These are phyloP conservation scores for Physcomitrium patens DNA, from an alignment of 225 moss, liverwort and hornwort species.

Conservation along the genomic window DNA sequence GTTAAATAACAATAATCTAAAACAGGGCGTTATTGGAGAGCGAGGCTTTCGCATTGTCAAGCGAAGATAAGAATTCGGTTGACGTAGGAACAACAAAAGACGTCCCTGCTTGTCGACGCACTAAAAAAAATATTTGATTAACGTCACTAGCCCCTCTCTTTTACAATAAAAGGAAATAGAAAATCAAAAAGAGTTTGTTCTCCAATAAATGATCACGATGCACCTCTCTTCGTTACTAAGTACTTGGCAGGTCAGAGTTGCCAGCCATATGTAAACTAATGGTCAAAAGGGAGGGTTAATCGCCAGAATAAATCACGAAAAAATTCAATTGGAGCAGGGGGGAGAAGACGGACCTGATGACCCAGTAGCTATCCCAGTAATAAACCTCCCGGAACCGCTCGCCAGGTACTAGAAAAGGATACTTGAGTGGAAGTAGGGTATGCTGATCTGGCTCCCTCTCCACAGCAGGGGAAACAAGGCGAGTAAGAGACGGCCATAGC, in stretches of 20 bases:
- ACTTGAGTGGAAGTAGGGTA: constrained; percentile 45
- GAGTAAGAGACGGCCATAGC: constrained; percentile 51
- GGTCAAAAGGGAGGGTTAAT: no score
- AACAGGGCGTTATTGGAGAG: no score
- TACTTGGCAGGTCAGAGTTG: no score
- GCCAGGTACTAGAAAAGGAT: constrained; percentile 52
- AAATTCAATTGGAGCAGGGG: not conserved
- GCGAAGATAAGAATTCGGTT: no score
- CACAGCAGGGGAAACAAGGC: constrained; percentile 35
- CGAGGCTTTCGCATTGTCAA: no score
- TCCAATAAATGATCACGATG: not conserved
- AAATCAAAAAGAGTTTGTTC: not conserved
- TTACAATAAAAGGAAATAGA: not conserved
- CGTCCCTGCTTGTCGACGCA: no score
- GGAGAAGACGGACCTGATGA: constrained; percentile 31
- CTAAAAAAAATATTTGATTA: no score
- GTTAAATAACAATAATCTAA: no score
- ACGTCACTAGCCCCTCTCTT: no score
- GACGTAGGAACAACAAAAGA: no score
- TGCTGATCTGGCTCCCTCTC: constrained; percentile 34
- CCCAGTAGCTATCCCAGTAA: constrained; percentile 77
- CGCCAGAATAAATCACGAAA: no score
- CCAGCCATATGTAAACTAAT: no score
- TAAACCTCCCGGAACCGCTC: constrained; percentile 62
- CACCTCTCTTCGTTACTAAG: not conserved